Percentiles rank a stretch among this genome's conserved stretches.
These are phyloP conservation scores for Cercospora sp. DNA, from an alignment of 2,329 filamentous ascomycete genomes.

Conservation along the genomic window DNA sequence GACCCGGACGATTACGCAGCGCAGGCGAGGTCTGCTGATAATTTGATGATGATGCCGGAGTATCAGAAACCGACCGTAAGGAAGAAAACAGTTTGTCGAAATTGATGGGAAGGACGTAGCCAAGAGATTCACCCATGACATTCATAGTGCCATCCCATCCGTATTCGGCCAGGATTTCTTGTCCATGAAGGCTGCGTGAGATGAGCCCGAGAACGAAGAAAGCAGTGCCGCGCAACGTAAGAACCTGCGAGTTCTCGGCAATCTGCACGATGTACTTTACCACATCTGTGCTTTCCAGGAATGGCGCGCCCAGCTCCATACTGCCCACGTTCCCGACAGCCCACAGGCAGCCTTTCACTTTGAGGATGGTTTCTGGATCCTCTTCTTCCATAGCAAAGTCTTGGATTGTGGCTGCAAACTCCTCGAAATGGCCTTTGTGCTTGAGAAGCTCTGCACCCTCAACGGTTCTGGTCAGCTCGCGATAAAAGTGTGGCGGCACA, in stretches of 20 bases:
- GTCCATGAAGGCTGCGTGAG: constrained; percentile 84
- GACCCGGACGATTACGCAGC: constrained; percentile 22
- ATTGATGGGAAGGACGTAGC: constrained; percentile 80
- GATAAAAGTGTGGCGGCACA: constrained; percentile 97
- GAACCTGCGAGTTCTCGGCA: constrained; percentile 81
- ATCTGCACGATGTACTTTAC: constrained; percentile 85
- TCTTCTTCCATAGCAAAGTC: constrained; percentile 83
- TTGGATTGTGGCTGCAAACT: constrained; percentile 84
- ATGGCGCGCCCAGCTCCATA: constrained; percentile 94
- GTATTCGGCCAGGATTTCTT: constrained; percentile 84
- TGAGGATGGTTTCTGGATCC: constrained; percentile 80
- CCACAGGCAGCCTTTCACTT: constrained; percentile 96
- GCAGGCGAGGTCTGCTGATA: constrained; percentile 15
- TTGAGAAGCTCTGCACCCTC: constrained; percentile 88
- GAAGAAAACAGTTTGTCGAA: constrained; percentile 74
- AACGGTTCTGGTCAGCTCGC: constrained; percentile 85
- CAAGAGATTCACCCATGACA: constrained; percentile 75
- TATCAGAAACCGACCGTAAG: constrained; percentile 43
- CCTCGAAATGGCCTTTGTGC: constrained; percentile 93
- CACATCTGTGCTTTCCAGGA: constrained; percentile 86
- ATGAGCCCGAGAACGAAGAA: constrained; percentile 95
- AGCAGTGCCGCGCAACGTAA: constrained; percentile 91
- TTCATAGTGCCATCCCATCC: constrained; percentile 94
- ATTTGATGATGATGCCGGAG: background rate
- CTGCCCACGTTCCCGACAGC: constrained; percentile 97